phyloP scores from a whole-genome alignment of 768 basidiomycete genomes.

The Aureoboletus auriporus region DNA sequence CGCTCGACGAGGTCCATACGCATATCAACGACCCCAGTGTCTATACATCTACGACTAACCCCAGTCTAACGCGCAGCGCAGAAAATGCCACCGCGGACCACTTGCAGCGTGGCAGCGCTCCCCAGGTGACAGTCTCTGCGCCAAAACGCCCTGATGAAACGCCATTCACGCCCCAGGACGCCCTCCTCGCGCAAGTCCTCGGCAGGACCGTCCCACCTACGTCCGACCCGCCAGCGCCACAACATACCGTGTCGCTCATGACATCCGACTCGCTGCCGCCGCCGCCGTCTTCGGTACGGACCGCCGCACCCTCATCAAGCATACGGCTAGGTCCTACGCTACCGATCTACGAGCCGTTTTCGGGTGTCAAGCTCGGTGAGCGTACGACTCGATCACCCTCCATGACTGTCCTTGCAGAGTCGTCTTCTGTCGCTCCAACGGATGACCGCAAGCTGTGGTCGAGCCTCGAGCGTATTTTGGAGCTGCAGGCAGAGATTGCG shows the following conservation, averaged over 20 bases:
- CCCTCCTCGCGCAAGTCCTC: constrained; percentile 45
- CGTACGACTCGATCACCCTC: constrained; percentile 9
- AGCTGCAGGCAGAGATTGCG: constrained; percentile 69
- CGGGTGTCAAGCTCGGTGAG: constrained; percentile 25
- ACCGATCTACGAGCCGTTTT: constrained; percentile 33
- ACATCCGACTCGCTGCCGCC: constrained; percentile 13
- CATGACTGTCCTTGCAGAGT: constrained; percentile 5
- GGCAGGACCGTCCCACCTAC: constrained; percentile 7
- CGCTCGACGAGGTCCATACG: constrained; percentile 19
- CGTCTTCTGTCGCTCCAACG: not conserved
- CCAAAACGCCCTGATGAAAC: constrained; percentile 1
- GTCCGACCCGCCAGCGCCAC: constrained; percentile 4
- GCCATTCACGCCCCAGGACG: constrained; percentile 59
- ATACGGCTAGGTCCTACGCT: constrained; percentile 4
- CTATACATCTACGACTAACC: constrained; percentile 10
- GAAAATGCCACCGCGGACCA: constrained; percentile 4
- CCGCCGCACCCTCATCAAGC: not conserved
- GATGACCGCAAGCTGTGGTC: constrained; percentile 59
- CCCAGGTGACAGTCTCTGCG: not conserved
- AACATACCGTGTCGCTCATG: constrained; percentile 8
- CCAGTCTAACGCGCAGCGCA: constrained; percentile 14
- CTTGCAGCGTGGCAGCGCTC: constrained; percentile 1
- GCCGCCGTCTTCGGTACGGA: constrained; percentile 3
- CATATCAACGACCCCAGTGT: constrained; percentile 25
- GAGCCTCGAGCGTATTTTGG: constrained; percentile 64